These are phyloP conservation scores for Chlamydomonas incerta DNA, from an alignment of 139 green algal species.

Conservation along the genomic window DNA sequence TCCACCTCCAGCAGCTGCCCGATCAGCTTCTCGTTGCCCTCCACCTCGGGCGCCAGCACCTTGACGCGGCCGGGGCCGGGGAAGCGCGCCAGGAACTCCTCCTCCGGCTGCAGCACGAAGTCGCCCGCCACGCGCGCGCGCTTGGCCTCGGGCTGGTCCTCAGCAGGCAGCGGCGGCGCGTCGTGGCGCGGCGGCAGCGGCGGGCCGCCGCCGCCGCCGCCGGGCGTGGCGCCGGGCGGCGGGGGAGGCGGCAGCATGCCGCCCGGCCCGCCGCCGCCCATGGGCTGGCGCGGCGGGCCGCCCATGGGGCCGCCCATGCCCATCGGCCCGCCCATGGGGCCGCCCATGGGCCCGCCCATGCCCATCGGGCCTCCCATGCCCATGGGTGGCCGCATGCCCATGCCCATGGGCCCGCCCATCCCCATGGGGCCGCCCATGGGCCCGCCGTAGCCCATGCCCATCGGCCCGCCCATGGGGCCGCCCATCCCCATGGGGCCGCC, in stretches of 20 bases:
- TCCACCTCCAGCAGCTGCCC: conserved; percentile 88
- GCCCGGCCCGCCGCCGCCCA: conserved; percentile 23
- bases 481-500: too few relatives aligned
- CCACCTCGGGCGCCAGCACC: conserved; percentile 63
- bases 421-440: conserved; percentile 33
- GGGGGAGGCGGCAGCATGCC: conserved; percentile 14
- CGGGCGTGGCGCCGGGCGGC: neutral
- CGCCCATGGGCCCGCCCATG: conserved; percentile 32
- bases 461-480: neutral
- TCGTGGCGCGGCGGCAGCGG: conserved; percentile 42
- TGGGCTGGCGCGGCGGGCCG: neutral
- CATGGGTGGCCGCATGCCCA: conserved; percentile 42
- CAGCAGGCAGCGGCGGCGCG: conserved; percentile 52
- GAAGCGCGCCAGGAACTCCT: conserved; percentile 80
- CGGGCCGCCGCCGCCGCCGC: neutral
- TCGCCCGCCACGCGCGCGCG: conserved; percentile 57
- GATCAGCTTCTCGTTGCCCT: conserved; percentile 77
- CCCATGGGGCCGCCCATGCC: conserved; percentile 32
- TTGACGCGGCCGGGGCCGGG: conserved; percentile 26
- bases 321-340: conserved; percentile 23
- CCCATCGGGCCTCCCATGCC: conserved; percentile 5
- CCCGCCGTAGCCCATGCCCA: conserved; percentile 34
- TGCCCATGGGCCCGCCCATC: conserved; percentile 31
- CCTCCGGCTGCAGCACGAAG: conserved; percentile 83
- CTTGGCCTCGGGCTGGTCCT: conserved; percentile 71